Evolutionary conservation across 306 rosid species (phyloP).

Genomic region (Sindora glabra): DNA sequence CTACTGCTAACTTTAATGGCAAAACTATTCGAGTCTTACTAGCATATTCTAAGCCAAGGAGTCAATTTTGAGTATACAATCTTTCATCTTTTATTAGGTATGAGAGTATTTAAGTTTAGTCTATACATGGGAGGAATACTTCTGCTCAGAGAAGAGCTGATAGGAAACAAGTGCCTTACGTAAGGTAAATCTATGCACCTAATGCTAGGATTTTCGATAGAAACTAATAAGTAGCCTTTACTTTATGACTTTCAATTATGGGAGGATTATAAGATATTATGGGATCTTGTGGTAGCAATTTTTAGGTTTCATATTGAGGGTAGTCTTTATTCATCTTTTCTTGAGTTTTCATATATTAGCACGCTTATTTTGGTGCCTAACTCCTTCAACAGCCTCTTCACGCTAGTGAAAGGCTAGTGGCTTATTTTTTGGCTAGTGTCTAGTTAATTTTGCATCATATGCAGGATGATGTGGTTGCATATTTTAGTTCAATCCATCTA

Average conservation of each 20-base stretch:
- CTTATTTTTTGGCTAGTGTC: too few relatives aligned
- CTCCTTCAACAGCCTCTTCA: too few relatives aligned
- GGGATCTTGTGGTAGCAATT: not conserved
- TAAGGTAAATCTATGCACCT: not conserved
- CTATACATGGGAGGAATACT: not conserved
- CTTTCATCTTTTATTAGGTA: not conserved
- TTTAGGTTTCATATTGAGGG: not conserved
- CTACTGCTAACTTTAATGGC: constrained; percentile 35
- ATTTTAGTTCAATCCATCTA: too few relatives aligned
- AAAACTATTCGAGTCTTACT: constrained; percentile 37
- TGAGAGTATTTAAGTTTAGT: not conserved
- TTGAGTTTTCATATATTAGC: too few relatives aligned
- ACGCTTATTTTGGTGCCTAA: too few relatives aligned
- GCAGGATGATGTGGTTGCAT: too few relatives aligned
- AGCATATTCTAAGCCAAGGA: constrained; percentile 47
- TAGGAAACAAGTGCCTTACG: not conserved
- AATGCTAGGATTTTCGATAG: not conserved
- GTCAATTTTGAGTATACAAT: constrained; percentile 28
- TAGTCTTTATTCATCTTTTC: too few relatives aligned
- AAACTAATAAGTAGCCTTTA: constrained; percentile 4
- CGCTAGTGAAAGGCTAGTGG: too few relatives aligned
- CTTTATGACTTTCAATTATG: not conserved
- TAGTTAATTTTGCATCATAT: too few relatives aligned
- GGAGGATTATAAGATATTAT: not conserved
- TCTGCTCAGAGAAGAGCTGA: not conserved